Evolutionary conservation across 495 filamentous ascomycete species (phyloP).

Genomic region (Penicillium nucicola): DNA sequence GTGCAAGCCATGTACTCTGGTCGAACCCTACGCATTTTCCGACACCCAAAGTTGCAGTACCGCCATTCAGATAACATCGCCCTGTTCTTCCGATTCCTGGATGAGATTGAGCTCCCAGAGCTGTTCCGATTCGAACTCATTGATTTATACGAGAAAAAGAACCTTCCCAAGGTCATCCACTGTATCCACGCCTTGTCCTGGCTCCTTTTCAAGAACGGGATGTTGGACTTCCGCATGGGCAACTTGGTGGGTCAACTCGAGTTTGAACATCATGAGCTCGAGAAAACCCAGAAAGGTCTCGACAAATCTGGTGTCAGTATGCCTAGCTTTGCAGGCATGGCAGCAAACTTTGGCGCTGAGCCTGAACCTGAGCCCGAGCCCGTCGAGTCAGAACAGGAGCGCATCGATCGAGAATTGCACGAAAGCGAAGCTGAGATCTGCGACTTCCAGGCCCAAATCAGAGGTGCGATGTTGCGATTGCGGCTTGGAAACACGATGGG

Average conservation of each 20-base stretch:
- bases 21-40: slow-evolving; percentile 76
- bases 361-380: slow-evolving; percentile 65
- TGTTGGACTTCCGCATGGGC: slow-evolving; percentile 94
- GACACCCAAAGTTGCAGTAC: slow-evolving; percentile 78
- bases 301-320: slow-evolving; percentile 93
- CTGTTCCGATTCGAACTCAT: slow-evolving; percentile 98
- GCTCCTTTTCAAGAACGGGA: slow-evolving; percentile 89
- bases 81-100: slow-evolving; percentile 86
- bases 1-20: slow-evolving; percentile 84
- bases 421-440: slow-evolving; percentile 68
- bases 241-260: slow-evolving; percentile 96
- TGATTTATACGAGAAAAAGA: slow-evolving; percentile 99
- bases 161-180: slow-evolving; percentile 98
- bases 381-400: slow-evolving; percentile 83
- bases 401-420: slow-evolving; percentile 77
- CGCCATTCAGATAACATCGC: slow-evolving; percentile 98
- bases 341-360: slow-evolving; percentile 90
- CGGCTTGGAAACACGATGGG: slow-evolving; percentile 82
- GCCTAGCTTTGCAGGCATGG: slow-evolving; percentile 97
- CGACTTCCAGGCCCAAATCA: slow-evolving; percentile 85
- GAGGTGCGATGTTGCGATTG: slow-evolving; percentile 75
- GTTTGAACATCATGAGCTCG: slow-evolving; percentile 96
- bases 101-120: slow-evolving; percentile 91
- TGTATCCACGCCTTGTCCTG: slow-evolving; percentile 97
- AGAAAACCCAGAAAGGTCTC: slow-evolving; percentile 92